Evolutionary conservation across 306 rosid species (phyloP).

Genomic region (Rosa rugosa): DNA sequence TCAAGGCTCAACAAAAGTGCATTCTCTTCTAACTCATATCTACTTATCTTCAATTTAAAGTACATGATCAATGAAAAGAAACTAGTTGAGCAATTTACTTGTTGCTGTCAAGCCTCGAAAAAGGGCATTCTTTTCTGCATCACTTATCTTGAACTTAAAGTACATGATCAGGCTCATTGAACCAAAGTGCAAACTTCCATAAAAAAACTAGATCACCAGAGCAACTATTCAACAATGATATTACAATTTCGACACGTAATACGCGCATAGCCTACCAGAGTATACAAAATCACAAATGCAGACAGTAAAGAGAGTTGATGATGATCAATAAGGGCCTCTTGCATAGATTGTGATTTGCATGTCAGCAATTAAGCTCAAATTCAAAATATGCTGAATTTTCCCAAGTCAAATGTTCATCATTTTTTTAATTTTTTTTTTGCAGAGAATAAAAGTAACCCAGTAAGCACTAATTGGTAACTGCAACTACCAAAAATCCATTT

Average conservation of each 20-base stretch:
- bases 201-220: background rate
- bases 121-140: background rate
- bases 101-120: background rate
- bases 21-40: background rate
- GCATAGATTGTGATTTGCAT: background rate
- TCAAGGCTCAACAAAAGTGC: background rate
- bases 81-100: background rate
- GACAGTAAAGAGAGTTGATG: background rate
- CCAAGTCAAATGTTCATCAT: too few relatives aligned
- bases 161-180: conserved; percentile 1
- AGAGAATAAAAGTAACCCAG: background rate
- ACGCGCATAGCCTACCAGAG: background rate
- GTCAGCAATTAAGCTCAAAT: conserved; percentile 1
- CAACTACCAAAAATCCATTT: background rate
- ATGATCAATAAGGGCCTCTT: conserved; percentile 7
- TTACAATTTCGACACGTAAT: background rate
- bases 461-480: background rate
- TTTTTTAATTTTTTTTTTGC: background rate
- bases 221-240: background rate
- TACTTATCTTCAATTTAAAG: background rate
- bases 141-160: background rate
- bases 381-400: background rate
- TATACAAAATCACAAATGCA: background rate
- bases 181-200: background rate
- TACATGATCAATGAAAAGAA: conserved; percentile 7